Percentiles rank a stretch among this genome's conserved stretches.
Evolutionary conservation across 495 filamentous ascomycete genomes (phyloP).

Genomic region (Thermochaetoides thermophila): DNA sequence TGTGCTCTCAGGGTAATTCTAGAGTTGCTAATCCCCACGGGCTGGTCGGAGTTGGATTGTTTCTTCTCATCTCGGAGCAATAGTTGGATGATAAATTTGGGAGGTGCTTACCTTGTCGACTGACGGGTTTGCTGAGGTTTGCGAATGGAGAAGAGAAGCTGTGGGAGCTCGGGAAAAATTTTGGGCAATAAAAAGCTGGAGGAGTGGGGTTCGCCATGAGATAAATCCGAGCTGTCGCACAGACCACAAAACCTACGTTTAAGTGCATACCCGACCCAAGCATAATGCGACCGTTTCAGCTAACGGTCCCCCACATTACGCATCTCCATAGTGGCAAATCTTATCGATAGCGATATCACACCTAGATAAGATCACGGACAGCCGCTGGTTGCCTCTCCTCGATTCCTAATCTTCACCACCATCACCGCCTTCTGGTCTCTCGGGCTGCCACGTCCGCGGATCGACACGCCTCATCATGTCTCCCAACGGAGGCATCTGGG

Average conservation of each 20-base stretch:
- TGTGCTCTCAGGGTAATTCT: conserved; percentile 55
- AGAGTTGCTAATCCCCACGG: conserved; percentile 52
- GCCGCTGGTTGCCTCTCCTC: conserved; percentile 7
- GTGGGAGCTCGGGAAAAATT: conserved; percentile 14
- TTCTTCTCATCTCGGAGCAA: conserved; percentile 36
- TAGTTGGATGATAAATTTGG: conserved; percentile 8
- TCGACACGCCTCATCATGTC: conserved; percentile 38
- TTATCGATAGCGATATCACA: conserved; percentile 15
- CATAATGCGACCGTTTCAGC: not conserved
- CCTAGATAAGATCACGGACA: conserved; percentile 10
- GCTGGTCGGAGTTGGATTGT: conserved; percentile 74
- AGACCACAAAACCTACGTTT: not conserved
- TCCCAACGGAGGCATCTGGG: conserved; percentile 51
- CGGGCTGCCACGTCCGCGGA: conserved; percentile 4
- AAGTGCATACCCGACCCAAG: conserved; percentile 1
- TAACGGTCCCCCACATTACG: not conserved
- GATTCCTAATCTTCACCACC: conserved; percentile 2
- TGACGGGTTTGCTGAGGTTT: not conserved
- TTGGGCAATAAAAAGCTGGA: conserved; percentile 5
- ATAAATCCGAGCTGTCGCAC: too few species aligned
- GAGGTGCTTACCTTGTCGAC: conserved; percentile 23
- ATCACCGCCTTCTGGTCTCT: conserved; percentile 1
- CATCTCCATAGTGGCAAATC: conserved; percentile 7
- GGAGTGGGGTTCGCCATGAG: conserved; percentile 16
- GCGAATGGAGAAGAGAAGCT: conserved; percentile 2